Base-by-base conservation (phyloP, 352 stramenopile genomes). In the Lagenidium giganteum region DNA sequence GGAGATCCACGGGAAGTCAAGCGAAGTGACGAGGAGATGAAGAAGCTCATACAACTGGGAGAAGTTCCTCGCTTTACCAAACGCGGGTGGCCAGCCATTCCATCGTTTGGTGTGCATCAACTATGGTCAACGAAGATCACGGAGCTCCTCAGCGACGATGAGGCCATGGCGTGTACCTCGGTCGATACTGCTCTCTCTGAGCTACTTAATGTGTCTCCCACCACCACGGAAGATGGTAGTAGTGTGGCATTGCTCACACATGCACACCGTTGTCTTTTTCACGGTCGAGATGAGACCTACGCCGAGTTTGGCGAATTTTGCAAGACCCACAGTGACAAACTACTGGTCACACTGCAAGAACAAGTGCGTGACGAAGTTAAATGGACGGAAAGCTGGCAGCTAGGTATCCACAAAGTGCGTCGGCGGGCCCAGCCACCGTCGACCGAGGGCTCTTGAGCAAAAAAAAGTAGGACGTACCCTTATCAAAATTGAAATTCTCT, bases 281-380 rank as follows among this genome's bases (percentile, higher is more conserved):
- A 54, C 33, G 48, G 41, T 13, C 68, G 76, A 36, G 65, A 89
- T 20, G 33, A 49, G 18, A 52, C 47, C n/a, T 70, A 85, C 35
- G 40, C 55, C 17, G 33, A 57, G 22, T 87, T 67, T 41, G 39
- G 44, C 1, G 17, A n/a, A 1, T 71, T 73, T 22, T 70, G 61
- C 27, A 21, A 25, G 3, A 29, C 41, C 0, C 41, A 56, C 45
- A 53, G 34, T 44, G 24, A 49, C 1, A 38, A 47, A 20, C 38
- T 68, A 7, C 39, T 68, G 2, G 40, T 25, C 5, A 18, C 34
- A 16, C 28, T 74, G 3, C 62, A 77, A 23, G 70, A 86, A 48
- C 51, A 62, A 7, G 45, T 83, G 21, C 42, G 70, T 22, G 73
- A 86, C 49, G 73, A 83, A 51, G 40, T 75, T 40, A 86, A 80